Evolutionary conservation across 2,329 filamentous ascomycete genomes (phyloP), one percentile per base, ranked within the genome.

Genomic region (Cytospora schulzeri): DNA sequence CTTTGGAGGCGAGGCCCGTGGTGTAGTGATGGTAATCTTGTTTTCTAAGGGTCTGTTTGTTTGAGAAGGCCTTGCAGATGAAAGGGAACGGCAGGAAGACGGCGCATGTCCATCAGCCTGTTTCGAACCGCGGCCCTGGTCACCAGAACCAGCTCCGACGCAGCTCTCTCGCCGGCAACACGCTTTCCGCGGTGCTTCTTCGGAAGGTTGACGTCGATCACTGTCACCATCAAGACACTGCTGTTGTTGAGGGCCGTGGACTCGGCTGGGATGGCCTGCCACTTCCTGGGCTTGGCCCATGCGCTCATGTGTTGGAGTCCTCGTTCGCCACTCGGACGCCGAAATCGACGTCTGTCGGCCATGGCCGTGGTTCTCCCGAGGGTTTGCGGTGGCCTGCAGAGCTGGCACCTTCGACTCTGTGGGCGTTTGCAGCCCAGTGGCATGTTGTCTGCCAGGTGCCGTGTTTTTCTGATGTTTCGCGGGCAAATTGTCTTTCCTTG

Each of bases 1-100:
- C 3, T 73, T 76, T 9, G 73, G 72, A 31, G 66, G 68, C 14
- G 66, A 64, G 12, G 45, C 51, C 14, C 62, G 15, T 11, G 33
- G 33, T 12, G 35, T 38, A 41, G 57, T 19, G 31, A 6, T 9
- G 33, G 50, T 9, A 24, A 29, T 17, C 14, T 50, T 56, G n/a
- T 62, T 12, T 7, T n/a, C 11, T 8, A 35, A 17, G 38, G 7
- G 31, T n/a, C 52, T 7, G 12, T 33, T 60, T 50, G 57, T 17
- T 50, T 51, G 52, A n/a, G 33, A 14, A 28, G 19, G 17, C 8
- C 45, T 53, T 52, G 17, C 52, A 11, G 48, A 15, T n/a, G 55
- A 60, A 11, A n/a, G 15, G 17, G 58, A 7, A 17, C 31, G 26
- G 12, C 24, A 51, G 14, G 33, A 17, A 3, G 26, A 38, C 29